These are phyloP conservation scores for Yarrowia phangngaensis DNA, from an alignment of 805 yeast genomes.

Conservation along the genomic window DNA sequence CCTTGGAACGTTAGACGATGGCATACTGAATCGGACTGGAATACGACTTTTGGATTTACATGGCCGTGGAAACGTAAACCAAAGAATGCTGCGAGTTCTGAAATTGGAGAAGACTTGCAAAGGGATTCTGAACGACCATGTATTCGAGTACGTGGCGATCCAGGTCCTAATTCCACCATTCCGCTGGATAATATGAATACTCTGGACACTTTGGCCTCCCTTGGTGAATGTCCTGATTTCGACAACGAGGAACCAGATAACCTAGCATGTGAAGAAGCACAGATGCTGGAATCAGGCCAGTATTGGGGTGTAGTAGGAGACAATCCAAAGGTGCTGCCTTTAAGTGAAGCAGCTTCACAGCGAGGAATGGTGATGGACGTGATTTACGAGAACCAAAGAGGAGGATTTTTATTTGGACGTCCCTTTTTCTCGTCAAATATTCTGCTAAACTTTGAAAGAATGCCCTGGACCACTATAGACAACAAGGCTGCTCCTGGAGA, in stretches of 20 bases:
- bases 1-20: constrained; percentile 18
- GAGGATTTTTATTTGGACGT: constrained; percentile 41
- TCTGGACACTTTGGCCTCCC: constrained; percentile 3
- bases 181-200: constrained; percentile 1
- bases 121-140: background rate
- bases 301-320: constrained; percentile 9
- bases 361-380: constrained; percentile 34
- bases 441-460: constrained; percentile 41
- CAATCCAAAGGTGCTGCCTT: constrained; percentile 3
- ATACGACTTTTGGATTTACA: constrained; percentile 9
- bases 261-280: constrained; percentile 7
- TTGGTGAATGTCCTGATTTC: background rate
- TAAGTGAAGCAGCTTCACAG: constrained; percentile 4
- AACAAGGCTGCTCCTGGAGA: constrained; percentile 32
- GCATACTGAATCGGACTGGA: constrained; percentile 22
- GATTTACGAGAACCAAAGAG: constrained; percentile 44
- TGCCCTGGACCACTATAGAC: constrained; percentile 37
- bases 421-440: constrained; percentile 40
- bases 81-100: background rate
- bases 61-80: constrained; percentile 10
- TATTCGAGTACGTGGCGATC: constrained; percentile 17
- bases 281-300: constrained; percentile 18
- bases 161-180: constrained; percentile 3
- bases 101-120: constrained; percentile 2
- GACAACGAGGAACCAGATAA: constrained; percentile 2